Percentiles rank a stretch among this genome's conserved stretches.
These are phyloP conservation scores for Pyricularia sp. DNA, from an alignment of 2,329 filamentous ascomycete species.

Conservation along the genomic window DNA sequence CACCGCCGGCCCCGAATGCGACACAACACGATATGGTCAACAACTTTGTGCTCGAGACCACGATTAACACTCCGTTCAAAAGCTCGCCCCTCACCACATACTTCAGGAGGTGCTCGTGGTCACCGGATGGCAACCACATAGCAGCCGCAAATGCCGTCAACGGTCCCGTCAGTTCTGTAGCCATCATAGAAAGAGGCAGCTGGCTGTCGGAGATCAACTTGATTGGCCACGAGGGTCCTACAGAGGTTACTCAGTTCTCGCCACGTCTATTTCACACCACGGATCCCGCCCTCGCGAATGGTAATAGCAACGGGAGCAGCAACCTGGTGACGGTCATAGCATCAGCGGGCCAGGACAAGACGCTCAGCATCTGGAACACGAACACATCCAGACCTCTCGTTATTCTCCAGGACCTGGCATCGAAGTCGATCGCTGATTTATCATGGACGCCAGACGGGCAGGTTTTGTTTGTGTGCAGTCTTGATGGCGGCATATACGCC, in stretches of 20 bases:
- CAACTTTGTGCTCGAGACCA: conserved; percentile 92
- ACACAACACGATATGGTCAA: conserved; percentile 91
- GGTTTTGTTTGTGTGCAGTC: conserved; percentile 69
- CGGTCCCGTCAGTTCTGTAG: conserved; percentile 90
- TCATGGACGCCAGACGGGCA: conserved; percentile 89
- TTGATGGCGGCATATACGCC: conserved; percentile 79
- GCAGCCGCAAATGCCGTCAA: conserved; percentile 95
- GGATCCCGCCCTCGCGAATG: conserved; percentile 45
- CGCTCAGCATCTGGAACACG: conserved; percentile 93
- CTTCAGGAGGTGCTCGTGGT: conserved; percentile 94
- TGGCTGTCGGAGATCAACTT: conserved; percentile 98
- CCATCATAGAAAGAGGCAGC: conserved; percentile 79
- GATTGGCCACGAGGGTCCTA: conserved; percentile 92
- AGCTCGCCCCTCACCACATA: conserved; percentile 93
- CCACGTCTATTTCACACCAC: conserved; percentile 73
- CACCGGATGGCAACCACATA: conserved; percentile 91
- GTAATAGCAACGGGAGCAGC: conserved; percentile 24
- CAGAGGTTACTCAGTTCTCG: conserved; percentile 95
- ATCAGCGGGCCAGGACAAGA: conserved; percentile 93
- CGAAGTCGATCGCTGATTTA: conserved; percentile 87
- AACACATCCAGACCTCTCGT: conserved; percentile 85
- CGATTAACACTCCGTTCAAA: conserved; percentile 74
- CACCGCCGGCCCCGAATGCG: conserved; percentile 77
- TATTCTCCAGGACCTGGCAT: conserved; percentile 75
- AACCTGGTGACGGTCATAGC: conserved; percentile 79